Evolutionary conservation across 2,329 filamentous ascomycete species (phyloP), one percentile per base, ranked within the genome.

Genomic region (Podosphaera leucotricha): DNA sequence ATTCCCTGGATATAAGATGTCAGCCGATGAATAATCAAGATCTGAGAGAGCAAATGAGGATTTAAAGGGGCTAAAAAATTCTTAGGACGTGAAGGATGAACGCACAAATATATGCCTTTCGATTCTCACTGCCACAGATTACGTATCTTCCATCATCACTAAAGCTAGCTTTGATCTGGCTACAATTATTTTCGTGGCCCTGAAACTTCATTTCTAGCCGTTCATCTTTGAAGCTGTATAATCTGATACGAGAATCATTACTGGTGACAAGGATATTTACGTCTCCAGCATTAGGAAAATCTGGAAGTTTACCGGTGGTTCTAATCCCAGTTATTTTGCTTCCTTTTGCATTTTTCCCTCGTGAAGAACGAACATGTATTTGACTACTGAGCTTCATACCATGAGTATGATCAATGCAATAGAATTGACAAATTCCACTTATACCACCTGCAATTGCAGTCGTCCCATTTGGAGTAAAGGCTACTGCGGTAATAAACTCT

Each of bases 311-410:
- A 15, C 64, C 61, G 50, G 78, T 75, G 0, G 84, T 80, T 55
- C 87, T 77, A 44, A 98, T 93, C 6, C 85, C 86, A 0, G 90
- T 95, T 52, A 98, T 93, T 59, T 98, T 98, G 64, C 85, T 93
- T 5, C 87, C 87, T 59, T 92, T 94, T 3, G 86, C 80, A 55
- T 94, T 95, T 57, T 85, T 86, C 2, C 90, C 87, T 47, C 86
- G 72, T 0, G 84, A 84, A 0, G 86, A 94, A 38, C 86, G 77
- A n/a, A 94, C 86, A 51, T 93, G 85, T 24, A 95, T 77, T 57
- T 94, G 85, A 1, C 79, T 80, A 51, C 82, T 72, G 44, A 78
- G 73, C 55, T 83, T 90, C 43, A 98, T 63, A 0, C 84, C 84
- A 30, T 41, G 16, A 7, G n/a, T 24, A 7, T 26, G 39, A 53